Base-by-base conservation (phyloP, 768 basidiomycete species). In the Suillus tomentosus region DNA sequence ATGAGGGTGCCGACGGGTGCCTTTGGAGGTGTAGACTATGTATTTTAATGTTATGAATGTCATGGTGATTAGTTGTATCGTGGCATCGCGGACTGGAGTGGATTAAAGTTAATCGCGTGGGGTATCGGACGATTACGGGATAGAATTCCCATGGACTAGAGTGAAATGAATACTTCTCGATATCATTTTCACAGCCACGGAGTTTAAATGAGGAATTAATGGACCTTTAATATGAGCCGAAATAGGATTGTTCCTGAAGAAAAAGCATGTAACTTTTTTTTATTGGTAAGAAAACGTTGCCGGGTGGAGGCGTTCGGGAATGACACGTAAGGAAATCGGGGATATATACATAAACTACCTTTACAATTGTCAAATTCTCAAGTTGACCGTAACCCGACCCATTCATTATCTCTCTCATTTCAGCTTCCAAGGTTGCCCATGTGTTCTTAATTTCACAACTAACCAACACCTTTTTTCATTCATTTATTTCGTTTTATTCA, bases 401-500 rank as follows among this genome's bases (percentile, higher is more conserved):
- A 34, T 48, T 48, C 43, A 27, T 13, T 59, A 47, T 51, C 57
- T 57, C 62, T 24, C 54, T 37, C 17, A 42, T 62, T 22, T 61
- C 36, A 19, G 17, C 17, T 45, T 43, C 36, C 42, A 39, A 31
- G 39, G 56, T 19, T 65, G 70, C 54, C 56, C 37, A 67, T 68
- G 62, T 63, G 70, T 62, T 64, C 43, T 72, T 64, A 62, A 42
- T 50, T 51, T 17, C 63, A 66, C 19, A 58, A 62, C 63, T 11
- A 36, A 40, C 57, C 39, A 61, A 54, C 45, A 47, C 4, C 45
- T 47, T 47, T 45, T 66, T 66, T 65, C 69, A 22, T 64, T 73
- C 73, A 48, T 71, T 74, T 58, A 57, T 64, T 67, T 71, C 67
- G 65, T 67, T 73, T 34, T 73, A 67, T 70, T 69, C 66, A 64